Base-by-base conservation (phyloP, 768 basidiomycete genomes). In the Cystobasidium onofrii region DNA sequence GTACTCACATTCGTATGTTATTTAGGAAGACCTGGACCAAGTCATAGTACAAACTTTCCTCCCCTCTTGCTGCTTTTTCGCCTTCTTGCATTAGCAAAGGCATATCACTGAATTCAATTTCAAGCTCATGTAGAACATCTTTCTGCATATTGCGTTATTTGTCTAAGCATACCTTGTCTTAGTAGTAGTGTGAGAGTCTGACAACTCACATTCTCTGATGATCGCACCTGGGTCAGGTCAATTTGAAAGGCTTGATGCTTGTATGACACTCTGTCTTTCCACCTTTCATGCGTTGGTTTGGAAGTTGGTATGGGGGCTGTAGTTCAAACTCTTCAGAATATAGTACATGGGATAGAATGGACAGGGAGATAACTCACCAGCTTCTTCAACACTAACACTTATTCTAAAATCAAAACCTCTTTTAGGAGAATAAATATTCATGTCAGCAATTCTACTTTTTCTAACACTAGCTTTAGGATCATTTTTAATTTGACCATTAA, bases 201-300 rank as follows among this genome's bases (percentile, higher is more conserved):
- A 9, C 84, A 84, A 2, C 88, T 85, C 1, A 86, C 73, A 10
- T 74, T 67, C 17, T 64, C 57, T 20, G 57, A 29, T 27, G 57
- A 60, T 20, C 57, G 87, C 61, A 98, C 95, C 81, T 94, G 92
- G 0, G 96, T 98, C 62, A 99, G 85, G 83, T 99, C 96, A 76
- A 99, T 88, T 76, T 84, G 85, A 80, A 92, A 94, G 76, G 95
- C 88, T 81, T 97, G 93, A 81, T 99, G 96, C 1, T 88, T 83
- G 81, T 99, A 99, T 78, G 90, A 90, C 80, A 97, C 84, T 55
- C 96, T 85, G 82, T 99, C 91, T 96, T 99, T 83, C 85, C 84
- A 73, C 90, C 78, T 70, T 17, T 76, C 64, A 43, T 76, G 74
- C 25, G 63, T 61, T 1, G 75, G 50, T 1, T 76, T 65, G 1